phyloP scores from a whole-genome alignment of 805 yeast genomes.

The Barnettozyma salicaria region DNA sequence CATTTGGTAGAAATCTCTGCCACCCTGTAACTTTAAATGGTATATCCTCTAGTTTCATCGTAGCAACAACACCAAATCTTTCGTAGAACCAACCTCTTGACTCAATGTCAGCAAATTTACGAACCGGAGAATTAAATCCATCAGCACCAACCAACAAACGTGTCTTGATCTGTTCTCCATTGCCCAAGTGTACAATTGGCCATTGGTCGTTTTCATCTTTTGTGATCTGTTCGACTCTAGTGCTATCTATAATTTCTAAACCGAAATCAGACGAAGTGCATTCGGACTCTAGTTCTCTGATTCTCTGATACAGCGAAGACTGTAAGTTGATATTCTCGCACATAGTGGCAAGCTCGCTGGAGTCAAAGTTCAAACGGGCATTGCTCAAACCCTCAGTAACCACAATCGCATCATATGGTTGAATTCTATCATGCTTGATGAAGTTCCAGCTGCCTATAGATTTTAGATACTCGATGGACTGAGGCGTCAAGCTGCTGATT shows the following conservation, averaged over 20 bases:
- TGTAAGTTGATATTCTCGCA: constrained; percentile 83
- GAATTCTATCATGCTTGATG: constrained; percentile 63
- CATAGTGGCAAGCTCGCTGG: constrained; percentile 71
- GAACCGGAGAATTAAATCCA: constrained; percentile 90
- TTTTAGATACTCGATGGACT: constrained; percentile 58
- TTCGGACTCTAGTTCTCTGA: constrained; percentile 36
- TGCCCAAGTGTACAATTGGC: constrained; percentile 68
- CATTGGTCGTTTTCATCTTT: constrained; percentile 44
- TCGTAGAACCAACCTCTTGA: constrained; percentile 91
- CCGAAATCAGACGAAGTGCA: constrained; percentile 17
- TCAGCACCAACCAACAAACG: constrained; percentile 91
- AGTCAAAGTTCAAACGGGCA: constrained; percentile 67
- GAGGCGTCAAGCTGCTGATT: constrained; percentile 82
- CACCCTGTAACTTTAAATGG: constrained; percentile 74
- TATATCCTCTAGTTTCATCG: constrained; percentile 67
- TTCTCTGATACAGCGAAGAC: constrained; percentile 53
- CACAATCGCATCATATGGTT: constrained; percentile 71
- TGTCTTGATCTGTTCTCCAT: constrained; percentile 59
- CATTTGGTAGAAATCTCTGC: constrained; percentile 88
- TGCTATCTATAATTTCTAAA: constrained; percentile 51
- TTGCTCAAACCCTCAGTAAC: constrained; percentile 81
- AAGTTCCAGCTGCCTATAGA: constrained; percentile 73
- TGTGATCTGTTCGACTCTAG: constrained; percentile 57
- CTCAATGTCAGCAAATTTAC: constrained; percentile 72
- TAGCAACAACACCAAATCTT: constrained; percentile 89